phyloP scores from a whole-genome alignment of 495 filamentous ascomycete genomes.

The Alectoria sarmentosa region DNA sequence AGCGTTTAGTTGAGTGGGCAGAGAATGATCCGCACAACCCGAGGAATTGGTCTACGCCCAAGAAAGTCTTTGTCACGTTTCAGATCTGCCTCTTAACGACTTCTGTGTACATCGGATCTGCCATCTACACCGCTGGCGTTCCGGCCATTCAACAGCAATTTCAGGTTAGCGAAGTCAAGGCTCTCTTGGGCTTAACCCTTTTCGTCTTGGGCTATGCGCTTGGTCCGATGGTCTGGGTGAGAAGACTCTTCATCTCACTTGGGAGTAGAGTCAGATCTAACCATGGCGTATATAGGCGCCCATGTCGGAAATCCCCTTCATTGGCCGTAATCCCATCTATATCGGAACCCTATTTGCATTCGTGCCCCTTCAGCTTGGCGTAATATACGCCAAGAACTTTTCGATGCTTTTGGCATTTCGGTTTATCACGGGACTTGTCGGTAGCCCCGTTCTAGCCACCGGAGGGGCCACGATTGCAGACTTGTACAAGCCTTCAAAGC shows the following conservation, averaged over 20 bases:
- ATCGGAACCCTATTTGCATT: constrained; percentile 29
- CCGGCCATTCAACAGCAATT: constrained; percentile 26
- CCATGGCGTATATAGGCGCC: no score
- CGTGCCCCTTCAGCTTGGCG: constrained; percentile 27
- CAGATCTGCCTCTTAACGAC: constrained; percentile 32
- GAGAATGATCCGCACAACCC: constrained; percentile 30
- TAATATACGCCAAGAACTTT: constrained; percentile 29
- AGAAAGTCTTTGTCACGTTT: constrained; percentile 40
- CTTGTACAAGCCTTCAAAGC: constrained; percentile 24
- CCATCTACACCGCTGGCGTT: constrained; percentile 29
- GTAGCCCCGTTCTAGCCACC: constrained; percentile 32
- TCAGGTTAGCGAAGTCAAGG: constrained; percentile 28
- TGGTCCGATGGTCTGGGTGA: constrained; percentile 32
- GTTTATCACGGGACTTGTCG: constrained; percentile 32
- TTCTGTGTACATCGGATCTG: constrained; percentile 33
- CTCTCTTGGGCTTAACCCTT: constrained; percentile 32
- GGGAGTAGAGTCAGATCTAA: no score
- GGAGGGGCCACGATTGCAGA: constrained; percentile 34
- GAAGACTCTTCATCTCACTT: no score
- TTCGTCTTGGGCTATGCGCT: constrained; percentile 36
- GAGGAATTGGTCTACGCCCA: constrained; percentile 35
- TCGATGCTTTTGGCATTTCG: constrained; percentile 30
- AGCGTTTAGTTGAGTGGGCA: neutral
- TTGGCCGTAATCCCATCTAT: constrained; percentile 32
- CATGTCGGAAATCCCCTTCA: constrained; percentile 27